These are phyloP conservation scores for Apiospora hydei DNA, from an alignment of 2,329 filamentous ascomycete species.

Conservation along the genomic window DNA sequence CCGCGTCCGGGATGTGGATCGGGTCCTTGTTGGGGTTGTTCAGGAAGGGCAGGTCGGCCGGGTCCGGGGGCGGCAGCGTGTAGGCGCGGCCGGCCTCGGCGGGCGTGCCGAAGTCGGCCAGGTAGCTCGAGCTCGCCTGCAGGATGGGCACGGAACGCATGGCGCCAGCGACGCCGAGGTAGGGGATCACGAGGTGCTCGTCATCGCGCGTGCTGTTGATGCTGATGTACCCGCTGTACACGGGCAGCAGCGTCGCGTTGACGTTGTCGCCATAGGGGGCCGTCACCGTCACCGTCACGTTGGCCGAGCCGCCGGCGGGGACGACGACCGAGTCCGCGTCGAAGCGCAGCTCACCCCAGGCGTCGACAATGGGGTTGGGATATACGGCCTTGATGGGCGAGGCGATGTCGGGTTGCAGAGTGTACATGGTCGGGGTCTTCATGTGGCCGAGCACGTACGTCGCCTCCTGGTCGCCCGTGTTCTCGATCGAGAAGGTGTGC, in stretches of 20 bases:
- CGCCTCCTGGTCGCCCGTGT: slow-evolving; percentile 44
- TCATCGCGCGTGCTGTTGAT: slow-evolving; percentile 49
- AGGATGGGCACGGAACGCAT: slow-evolving; percentile 29
- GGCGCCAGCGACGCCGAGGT: slow-evolving; percentile 49
- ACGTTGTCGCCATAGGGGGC: slow-evolving; percentile 36
- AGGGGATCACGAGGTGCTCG: slow-evolving; percentile 48
- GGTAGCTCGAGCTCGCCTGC: slow-evolving; percentile 21
- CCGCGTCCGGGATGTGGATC: neutral
- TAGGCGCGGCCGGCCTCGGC: slow-evolving; percentile 35
- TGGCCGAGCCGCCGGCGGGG: slow-evolving; percentile 29
- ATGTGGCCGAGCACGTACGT: slow-evolving; percentile 49
- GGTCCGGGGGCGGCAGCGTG: slow-evolving; percentile 33
- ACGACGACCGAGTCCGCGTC: slow-evolving; percentile 32
- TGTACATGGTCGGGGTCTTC: slow-evolving; percentile 48
- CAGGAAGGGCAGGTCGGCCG: neutral
- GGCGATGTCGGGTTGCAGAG: slow-evolving; percentile 31
- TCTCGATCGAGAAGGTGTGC: slow-evolving; percentile 49
- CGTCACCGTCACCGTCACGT: slow-evolving; percentile 35
- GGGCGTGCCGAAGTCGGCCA: slow-evolving; percentile 28
- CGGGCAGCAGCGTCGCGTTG: slow-evolving; percentile 45
- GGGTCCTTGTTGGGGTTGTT: slow-evolving; percentile 6
- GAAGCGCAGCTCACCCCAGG: slow-evolving; percentile 30
- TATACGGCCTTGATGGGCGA: neutral
- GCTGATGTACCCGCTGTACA: slow-evolving; percentile 53
- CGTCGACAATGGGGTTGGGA: slow-evolving; percentile 5